Evolutionary conservation across 768 basidiomycete genomes (phyloP).

Genomic region (Peribolospora kevripleyi): DNA sequence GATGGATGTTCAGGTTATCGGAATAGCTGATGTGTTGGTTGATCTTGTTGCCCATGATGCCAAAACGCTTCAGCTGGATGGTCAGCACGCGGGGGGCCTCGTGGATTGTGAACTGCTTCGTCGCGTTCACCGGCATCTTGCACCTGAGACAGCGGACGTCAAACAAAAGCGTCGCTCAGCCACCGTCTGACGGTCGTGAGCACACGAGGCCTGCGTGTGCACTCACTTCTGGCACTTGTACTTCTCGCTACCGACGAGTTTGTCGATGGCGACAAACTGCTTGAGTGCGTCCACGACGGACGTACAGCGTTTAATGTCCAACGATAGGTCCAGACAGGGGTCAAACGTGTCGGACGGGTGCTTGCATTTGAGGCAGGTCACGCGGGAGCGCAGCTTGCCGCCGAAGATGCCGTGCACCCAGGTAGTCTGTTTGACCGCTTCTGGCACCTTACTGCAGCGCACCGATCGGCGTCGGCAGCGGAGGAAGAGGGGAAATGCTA

Average conservation of each 20-base stretch:
- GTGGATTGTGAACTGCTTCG: constrained; percentile 70
- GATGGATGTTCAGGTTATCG: constrained; percentile 41
- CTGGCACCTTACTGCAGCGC: constrained; percentile 7
- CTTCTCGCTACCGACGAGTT: constrained; percentile 70
- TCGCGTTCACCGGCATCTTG: constrained; percentile 68
- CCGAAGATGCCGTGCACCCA: constrained; percentile 92
- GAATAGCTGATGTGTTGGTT: constrained; percentile 53
- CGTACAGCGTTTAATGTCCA: constrained; percentile 50
- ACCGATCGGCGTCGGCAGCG: constrained; percentile 21
- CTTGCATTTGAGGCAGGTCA: constrained; percentile 54
- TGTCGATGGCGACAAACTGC: constrained; percentile 59
- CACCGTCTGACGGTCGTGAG: no score
- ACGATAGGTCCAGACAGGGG: constrained; percentile 71
- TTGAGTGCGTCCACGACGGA: constrained; percentile 44
- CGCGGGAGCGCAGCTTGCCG: constrained; percentile 69
- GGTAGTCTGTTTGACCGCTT: constrained; percentile 39
- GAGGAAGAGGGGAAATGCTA: background rate
- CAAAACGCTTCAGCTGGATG: constrained; percentile 80
- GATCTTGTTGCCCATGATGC: constrained; percentile 64
- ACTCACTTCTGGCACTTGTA: constrained; percentile 96
- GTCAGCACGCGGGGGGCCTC: constrained; percentile 71
- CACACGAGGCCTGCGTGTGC: background rate
- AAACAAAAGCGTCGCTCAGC: no score
- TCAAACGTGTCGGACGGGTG: constrained; percentile 92
- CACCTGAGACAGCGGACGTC: constrained; percentile 32